Conservation (phyloP, 2,329 filamentous ascomycete genomes). For the Botrytis sinoallii region DNA sequence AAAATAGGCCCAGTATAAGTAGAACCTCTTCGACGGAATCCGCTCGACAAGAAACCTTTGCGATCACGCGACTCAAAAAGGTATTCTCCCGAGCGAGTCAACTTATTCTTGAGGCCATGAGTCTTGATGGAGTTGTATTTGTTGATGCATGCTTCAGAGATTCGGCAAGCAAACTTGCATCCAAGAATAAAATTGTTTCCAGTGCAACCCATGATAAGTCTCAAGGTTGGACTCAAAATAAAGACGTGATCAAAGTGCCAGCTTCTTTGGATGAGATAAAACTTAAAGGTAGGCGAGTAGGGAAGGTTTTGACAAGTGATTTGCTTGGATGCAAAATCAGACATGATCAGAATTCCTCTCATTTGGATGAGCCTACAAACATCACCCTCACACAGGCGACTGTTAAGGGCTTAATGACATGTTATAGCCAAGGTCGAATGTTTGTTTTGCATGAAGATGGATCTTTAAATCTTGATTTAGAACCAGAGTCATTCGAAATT, state of each 20-base stretch:
- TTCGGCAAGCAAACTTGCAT: constrained; percentile 12
- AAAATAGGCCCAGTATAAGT: neutral
- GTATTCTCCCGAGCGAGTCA: constrained; percentile 27
- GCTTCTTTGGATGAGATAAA: neutral
- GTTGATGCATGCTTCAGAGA: constrained; percentile 27
- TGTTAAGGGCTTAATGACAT: constrained; percentile 23
- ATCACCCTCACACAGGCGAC: constrained; percentile 19
- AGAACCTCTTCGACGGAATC: constrained; percentile 11
- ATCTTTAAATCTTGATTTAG: constrained; percentile 3
- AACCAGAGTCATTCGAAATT: constrained; percentile 4
- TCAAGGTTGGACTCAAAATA: neutral
- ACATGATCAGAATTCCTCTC: neutral
- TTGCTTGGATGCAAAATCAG: constrained; percentile 14
- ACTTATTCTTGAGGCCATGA: constrained; percentile 26
- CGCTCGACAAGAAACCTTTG: constrained; percentile 10
- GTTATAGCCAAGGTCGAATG: constrained; percentile 29
- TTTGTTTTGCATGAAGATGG: constrained; percentile 27
- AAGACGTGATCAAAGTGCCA: neutral
- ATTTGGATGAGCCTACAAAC: neutral
- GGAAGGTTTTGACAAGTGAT: constrained; percentile 7
- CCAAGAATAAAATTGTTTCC: neutral
- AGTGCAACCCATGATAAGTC: neutral
- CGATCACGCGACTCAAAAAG: constrained; percentile 13
- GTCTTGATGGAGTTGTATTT: constrained; percentile 28
- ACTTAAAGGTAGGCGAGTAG: neutral